These are phyloP conservation scores for Jatropha curcas DNA, from an alignment of 345 rosid genomes.

Conservation along the genomic window DNA sequence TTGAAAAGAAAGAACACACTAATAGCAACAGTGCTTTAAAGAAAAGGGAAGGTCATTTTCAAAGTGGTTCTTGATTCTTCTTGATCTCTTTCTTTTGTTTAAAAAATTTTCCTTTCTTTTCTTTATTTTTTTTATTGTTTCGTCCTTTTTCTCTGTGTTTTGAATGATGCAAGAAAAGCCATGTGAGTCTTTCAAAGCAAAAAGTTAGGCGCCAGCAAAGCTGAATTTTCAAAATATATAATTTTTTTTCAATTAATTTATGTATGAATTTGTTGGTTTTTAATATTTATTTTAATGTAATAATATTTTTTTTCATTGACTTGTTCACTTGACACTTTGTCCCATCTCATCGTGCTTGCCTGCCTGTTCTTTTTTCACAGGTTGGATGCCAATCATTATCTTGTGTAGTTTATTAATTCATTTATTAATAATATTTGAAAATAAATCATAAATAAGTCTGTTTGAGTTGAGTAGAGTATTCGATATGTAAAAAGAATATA, in stretches of 20 bases:
- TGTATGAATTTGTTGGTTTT: background rate
- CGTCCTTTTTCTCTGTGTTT: background rate
- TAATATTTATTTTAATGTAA: background rate
- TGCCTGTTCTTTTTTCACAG: background rate
- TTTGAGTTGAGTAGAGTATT: no score
- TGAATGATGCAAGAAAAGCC: slow-evolving; percentile 21
- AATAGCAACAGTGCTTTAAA: background rate
- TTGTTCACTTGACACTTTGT: background rate
- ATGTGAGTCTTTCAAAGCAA: slow-evolving; percentile 40
- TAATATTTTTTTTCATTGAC: slow-evolving; percentile 8
- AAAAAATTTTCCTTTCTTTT: background rate
- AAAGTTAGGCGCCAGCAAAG: slow-evolving; percentile 43
- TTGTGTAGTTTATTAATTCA: background rate
- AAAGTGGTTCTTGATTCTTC: slow-evolving; percentile 37
- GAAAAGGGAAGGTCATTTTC: slow-evolving; percentile 14
- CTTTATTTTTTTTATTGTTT: no score
- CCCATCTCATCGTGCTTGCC: slow-evolving; percentile 14
- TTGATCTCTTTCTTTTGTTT: background rate
- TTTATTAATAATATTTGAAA: background rate
- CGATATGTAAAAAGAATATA: no score
- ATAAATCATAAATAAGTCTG: no score
- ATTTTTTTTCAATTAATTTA: background rate
- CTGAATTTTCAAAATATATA: slow-evolving; percentile 15
- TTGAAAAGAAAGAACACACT: background rate
- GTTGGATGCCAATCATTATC: background rate